A percentile compares a stretch with the other conserved stretches of the same genome.
phyloP scores from a whole-genome alignment of 805 yeast species.

The Candida maltosa region DNA sequence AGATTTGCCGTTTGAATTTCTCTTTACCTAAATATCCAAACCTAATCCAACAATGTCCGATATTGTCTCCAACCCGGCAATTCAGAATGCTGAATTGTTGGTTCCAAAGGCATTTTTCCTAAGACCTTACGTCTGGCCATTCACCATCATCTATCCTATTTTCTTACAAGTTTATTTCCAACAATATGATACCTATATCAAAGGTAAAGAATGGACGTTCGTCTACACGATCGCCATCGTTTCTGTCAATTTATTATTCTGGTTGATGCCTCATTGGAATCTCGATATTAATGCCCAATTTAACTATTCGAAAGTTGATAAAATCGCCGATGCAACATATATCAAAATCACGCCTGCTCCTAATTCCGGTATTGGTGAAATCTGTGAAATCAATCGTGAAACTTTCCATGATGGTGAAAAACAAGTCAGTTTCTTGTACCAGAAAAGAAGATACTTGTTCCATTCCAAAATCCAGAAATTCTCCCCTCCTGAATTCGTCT shows the following conservation, averaged over 20 bases:
- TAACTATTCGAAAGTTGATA: slow-evolving; percentile 55
- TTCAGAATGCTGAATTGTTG: slow-evolving; percentile 70
- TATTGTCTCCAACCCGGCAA: slow-evolving; percentile 68
- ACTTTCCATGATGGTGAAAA: slow-evolving; percentile 52
- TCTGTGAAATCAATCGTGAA: slow-evolving; percentile 60
- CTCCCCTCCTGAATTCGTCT: slow-evolving; percentile 77
- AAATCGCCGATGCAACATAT: slow-evolving; percentile 63
- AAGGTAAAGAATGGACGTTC: slow-evolving; percentile 94
- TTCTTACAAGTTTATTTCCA: slow-evolving; percentile 61
- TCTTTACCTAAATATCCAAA: not conserved
- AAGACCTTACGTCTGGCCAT: slow-evolving; percentile 83
- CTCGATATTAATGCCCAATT: slow-evolving; percentile 65
- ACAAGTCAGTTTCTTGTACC: slow-evolving; percentile 77
- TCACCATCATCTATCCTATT: slow-evolving; percentile 71
- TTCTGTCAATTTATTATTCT: slow-evolving; percentile 69
- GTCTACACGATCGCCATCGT: slow-evolving; percentile 74
- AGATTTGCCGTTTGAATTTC: not conserved
- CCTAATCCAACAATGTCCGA: slow-evolving; percentile 24
- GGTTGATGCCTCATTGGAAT: slow-evolving; percentile 95
- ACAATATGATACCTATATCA: slow-evolving; percentile 78
- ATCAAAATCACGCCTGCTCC: slow-evolving; percentile 78
- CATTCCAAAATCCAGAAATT: slow-evolving; percentile 52
- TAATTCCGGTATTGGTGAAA: slow-evolving; percentile 82
- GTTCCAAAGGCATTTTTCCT: slow-evolving; percentile 56
- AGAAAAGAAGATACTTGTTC: slow-evolving; percentile 85